These are phyloP conservation scores for Kodamaea jinghongensis DNA, from an alignment of 805 yeast species.

Conservation along the genomic window DNA sequence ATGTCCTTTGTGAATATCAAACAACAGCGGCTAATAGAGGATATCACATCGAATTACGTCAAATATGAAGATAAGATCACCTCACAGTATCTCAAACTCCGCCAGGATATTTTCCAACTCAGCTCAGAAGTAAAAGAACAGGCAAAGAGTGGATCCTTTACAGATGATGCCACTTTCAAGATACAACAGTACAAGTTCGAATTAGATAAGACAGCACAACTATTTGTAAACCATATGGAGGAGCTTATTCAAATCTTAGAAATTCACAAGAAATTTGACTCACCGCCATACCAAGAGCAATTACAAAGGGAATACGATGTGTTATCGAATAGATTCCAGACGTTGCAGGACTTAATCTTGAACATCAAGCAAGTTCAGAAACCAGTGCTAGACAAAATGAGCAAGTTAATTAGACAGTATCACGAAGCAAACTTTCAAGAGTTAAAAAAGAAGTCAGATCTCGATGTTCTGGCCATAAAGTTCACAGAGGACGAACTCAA, in stretches of 20 bases:
- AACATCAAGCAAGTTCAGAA: conserved; percentile 28
- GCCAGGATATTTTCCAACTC: conserved; percentile 30
- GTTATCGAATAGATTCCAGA: conserved; percentile 16
- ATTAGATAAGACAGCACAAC: conserved; percentile 24
- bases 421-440: not conserved
- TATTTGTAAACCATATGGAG: conserved; percentile 25
- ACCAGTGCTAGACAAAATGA: conserved; percentile 37
- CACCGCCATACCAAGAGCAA: conserved; percentile 16
- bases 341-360: conserved; percentile 19
- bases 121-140: conserved; percentile 13
- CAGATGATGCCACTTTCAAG: conserved; percentile 14
- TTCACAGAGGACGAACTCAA: conserved; percentile 22
- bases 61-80: conserved; percentile 33
- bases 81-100: conserved; percentile 28
- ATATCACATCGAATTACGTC: conserved; percentile 27
- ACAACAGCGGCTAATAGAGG: conserved; percentile 35
- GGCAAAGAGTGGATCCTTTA: conserved; percentile 7
- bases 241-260: conserved; percentile 20
- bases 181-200: conserved; percentile 26
- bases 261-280: conserved; percentile 11
- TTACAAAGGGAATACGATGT: conserved; percentile 21
- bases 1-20: conserved; percentile 30
- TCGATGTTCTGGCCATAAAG: conserved; percentile 14
- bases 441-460: conserved; percentile 3
- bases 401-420: conserved; percentile 22